Evolutionary conservation across 768 basidiomycete genomes (phyloP).

Genomic region (Mycena latifolia): DNA sequence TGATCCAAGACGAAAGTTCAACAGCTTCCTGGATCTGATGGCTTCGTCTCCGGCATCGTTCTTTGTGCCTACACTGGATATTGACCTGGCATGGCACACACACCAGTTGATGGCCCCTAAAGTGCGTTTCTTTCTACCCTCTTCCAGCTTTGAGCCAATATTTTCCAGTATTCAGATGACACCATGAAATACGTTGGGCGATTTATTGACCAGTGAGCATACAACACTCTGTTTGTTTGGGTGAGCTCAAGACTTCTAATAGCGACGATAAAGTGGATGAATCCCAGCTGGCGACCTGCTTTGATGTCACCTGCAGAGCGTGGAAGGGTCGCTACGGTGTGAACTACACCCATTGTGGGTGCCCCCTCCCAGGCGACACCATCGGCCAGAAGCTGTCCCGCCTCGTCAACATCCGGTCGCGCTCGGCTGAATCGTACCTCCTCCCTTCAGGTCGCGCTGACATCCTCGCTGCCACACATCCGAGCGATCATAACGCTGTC

Average conservation of each 20-base stretch:
- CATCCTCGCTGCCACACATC: no score
- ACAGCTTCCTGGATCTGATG: conserved; percentile 69
- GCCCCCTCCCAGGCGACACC: conserved; percentile 60
- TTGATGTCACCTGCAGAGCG: conserved; percentile 63
- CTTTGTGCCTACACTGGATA: conserved; percentile 75
- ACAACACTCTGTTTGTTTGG: neutral
- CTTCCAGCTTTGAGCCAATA: neutral
- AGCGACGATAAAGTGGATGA: conserved; percentile 68
- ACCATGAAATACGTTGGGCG: conserved; percentile 56
- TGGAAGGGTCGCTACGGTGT: conserved; percentile 65
- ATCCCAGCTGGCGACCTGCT: conserved; percentile 53
- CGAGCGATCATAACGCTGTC: no score
- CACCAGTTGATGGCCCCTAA: conserved; percentile 67
- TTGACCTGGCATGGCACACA: conserved; percentile 83
- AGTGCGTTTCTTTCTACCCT: neutral
- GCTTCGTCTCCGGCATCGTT: conserved; percentile 55
- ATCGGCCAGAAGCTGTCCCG: conserved; percentile 58
- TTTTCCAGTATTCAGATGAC: conserved; percentile 56
- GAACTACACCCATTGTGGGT: conserved; percentile 72
- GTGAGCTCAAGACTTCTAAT: conserved; percentile 2
- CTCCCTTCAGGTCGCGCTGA: conserved; percentile 49
- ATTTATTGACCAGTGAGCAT: conserved; percentile 70
- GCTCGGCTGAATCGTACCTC: conserved; percentile 44
- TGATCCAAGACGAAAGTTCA: neutral
- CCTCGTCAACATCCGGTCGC: conserved; percentile 28